These are phyloP conservation scores for Phytopythium aichiense DNA, from an alignment of 352 stramenopile genomes.

Conservation along the genomic window DNA sequence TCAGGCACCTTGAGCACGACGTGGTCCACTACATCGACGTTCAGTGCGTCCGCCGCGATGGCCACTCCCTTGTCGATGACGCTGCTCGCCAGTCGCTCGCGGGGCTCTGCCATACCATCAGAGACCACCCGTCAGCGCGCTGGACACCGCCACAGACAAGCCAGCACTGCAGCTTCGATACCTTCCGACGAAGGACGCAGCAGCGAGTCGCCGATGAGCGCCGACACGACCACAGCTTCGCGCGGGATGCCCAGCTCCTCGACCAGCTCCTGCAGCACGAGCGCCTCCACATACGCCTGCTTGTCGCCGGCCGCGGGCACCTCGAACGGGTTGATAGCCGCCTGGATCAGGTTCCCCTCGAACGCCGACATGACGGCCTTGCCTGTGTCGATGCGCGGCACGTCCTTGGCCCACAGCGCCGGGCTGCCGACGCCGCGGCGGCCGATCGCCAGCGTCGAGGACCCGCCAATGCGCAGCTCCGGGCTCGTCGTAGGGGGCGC, in stretches of 20 bases:
- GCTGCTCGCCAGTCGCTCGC: constrained; percentile 30
- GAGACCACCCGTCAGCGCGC: neutral
- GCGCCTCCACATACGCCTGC: constrained; percentile 64
- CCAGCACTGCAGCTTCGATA: neutral
- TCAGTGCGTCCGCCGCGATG: constrained; percentile 39
- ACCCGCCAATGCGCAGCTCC: constrained; percentile 31
- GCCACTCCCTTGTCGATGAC: constrained; percentile 47
- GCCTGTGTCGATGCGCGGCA: constrained; percentile 57
- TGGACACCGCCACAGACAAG: neutral
- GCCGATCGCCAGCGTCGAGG: constrained; percentile 18
- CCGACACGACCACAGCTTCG: constrained; percentile 56
- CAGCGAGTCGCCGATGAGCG: constrained; percentile 50
- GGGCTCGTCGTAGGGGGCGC: constrained; percentile 6
- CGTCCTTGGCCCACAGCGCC: constrained; percentile 63
- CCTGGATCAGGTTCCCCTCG: constrained; percentile 64
- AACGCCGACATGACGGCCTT: constrained; percentile 35
- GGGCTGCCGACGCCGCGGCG: constrained; percentile 53
- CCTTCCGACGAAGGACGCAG: constrained; percentile 23
- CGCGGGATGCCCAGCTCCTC: constrained; percentile 56
- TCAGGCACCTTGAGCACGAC: constrained; percentile 60
- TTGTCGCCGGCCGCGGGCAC: constrained; percentile 26
- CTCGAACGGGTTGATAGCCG: constrained; percentile 45
- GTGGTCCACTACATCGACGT: constrained; percentile 66
- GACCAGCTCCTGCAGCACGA: constrained; percentile 61
- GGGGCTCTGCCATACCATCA: constrained; percentile 14